Conservation (phyloP, 495 filamentous ascomycete species). For the Letharia columbiana region DNA sequence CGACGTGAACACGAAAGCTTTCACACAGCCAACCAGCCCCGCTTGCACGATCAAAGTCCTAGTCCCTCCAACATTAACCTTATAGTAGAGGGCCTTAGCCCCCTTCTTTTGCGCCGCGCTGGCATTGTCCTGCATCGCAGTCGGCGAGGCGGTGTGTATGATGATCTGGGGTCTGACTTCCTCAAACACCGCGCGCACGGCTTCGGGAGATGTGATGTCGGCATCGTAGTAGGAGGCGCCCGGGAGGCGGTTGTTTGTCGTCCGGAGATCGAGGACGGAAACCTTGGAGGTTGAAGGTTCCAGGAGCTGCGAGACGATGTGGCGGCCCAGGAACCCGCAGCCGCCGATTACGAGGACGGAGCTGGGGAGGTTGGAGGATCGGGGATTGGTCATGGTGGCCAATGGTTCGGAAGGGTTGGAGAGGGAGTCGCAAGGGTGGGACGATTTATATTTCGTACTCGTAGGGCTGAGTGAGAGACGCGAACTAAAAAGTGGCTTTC, state of each 20-base stretch:
- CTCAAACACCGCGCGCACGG: constrained; percentile 56
- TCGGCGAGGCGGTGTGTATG: constrained; percentile 87
- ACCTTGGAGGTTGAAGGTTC: constrained; percentile 50
- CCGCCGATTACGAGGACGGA: constrained; percentile 48
- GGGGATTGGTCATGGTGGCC: background rate
- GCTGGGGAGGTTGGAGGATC: background rate
- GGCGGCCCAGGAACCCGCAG: constrained; percentile 51
- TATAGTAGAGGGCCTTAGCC: constrained; percentile 45
- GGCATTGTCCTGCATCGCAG: constrained; percentile 45
- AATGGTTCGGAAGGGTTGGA: background rate
- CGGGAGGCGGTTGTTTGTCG: constrained; percentile 62
- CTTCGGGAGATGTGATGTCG: constrained; percentile 71
- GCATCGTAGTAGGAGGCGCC: constrained; percentile 71
- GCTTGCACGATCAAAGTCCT: constrained; percentile 68
- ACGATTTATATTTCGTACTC: background rate
- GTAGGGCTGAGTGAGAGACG: too few relatives aligned
- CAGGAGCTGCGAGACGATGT: constrained; percentile 50
- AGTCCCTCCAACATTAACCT: constrained; percentile 92
- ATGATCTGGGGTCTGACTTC: constrained; percentile 75
- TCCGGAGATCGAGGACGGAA: constrained; percentile 80
- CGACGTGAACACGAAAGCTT: constrained; percentile 91
- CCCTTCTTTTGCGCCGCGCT: constrained; percentile 34
- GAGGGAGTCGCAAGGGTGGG: background rate
- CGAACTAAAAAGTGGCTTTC: too few relatives aligned
- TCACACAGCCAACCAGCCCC: constrained; percentile 62